These are phyloP conservation scores for Gnomoniopsis sp. DNA, from an alignment of 2,329 filamentous ascomycete genomes.

Conservation along the genomic window DNA sequence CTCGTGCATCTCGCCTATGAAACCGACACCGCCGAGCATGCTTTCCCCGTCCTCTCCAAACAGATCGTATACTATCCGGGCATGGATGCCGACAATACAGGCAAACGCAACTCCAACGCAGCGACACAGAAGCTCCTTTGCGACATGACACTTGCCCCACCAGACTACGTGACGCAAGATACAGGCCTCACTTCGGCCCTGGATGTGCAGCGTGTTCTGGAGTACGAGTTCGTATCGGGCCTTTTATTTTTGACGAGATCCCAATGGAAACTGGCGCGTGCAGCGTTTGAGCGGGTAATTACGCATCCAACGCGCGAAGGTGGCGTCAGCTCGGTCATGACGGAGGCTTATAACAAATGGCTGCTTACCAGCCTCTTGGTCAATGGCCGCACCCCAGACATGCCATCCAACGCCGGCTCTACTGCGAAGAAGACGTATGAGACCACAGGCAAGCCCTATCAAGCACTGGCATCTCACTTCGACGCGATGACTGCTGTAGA, in stretches of 20 bases:
- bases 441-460: conserved; percentile 65
- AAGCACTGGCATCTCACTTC: conserved; percentile 67
- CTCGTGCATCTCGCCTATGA: conserved; percentile 59
- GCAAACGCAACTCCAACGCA: conserved; percentile 25
- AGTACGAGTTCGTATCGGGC: conserved; percentile 65
- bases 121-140: conserved; percentile 36
- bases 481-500: conserved; percentile 48
- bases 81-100: conserved; percentile 25
- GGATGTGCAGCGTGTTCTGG: conserved; percentile 51
- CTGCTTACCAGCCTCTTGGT: conserved; percentile 71
- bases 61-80: conserved; percentile 64
- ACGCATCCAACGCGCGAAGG: conserved; percentile 62
- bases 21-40: conserved; percentile 48
- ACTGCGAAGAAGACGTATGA: conserved; percentile 55
- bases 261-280: conserved; percentile 60
- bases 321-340: conserved; percentile 71
- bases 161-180: conserved; percentile 56
- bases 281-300: conserved; percentile 62
- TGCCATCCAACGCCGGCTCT: conserved; percentile 55
- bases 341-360: conserved; percentile 92
- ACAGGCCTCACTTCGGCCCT: conserved; percentile 57
- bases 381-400: conserved; percentile 53
- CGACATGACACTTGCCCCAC: conserved; percentile 41
- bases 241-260: conserved; percentile 60
- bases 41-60: conserved; percentile 60